Percentiles rank a stretch among this genome's conserved stretches.
Evolutionary conservation across 129 eudicot genomes (phyloP).

Genomic region (sunflower (Helianthus annuus)): HanXRQr2.0-SUNRISE NC_035435.2:160722820-160723319

Average conservation of each 20-base stretch:
- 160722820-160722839: conserved; percentile 41
- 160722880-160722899: conserved; percentile 38
- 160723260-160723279: no score
- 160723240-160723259: no score
- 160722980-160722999: conserved; percentile 15
- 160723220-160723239: no score
- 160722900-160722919: background rate
- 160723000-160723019: conserved; percentile 4
- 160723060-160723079: conserved; percentile 13
- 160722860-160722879: conserved; percentile 44
- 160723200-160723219: no score
- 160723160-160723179: no score
- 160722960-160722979: conserved; percentile 12
- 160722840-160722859: conserved; percentile 44
- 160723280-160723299: no score
- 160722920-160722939: conserved; percentile 24
- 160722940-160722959: conserved; percentile 15
- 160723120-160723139: no score
- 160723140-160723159: no score
- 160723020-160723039: background rate
- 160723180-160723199: no score
- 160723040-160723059: conserved; percentile 6
- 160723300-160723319: no score
- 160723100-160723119: conserved; percentile 10
- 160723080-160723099: background rate